Evolutionary conservation across 768 basidiomycete genomes (phyloP).

Genomic region (Hericium alpestre): DNA sequence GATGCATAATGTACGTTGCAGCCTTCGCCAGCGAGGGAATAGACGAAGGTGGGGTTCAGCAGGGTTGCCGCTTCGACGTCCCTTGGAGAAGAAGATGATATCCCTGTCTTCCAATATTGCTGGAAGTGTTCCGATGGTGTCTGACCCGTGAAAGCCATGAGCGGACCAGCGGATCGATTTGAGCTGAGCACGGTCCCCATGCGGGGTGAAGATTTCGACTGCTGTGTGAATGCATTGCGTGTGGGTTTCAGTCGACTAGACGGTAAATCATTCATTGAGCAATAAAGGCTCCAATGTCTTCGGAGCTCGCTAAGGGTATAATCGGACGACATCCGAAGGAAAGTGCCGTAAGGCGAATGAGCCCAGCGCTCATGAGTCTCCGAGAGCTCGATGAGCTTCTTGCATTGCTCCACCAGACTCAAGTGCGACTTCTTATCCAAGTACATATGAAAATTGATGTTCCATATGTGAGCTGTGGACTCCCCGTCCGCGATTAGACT

Average conservation of each 20-base stretch:
- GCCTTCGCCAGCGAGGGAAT: constrained; percentile 26
- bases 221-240: background rate
- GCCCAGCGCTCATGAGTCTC: constrained; percentile 15
- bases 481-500: constrained; percentile 30
- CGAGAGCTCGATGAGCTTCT: constrained; percentile 26
- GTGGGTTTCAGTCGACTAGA: no score
- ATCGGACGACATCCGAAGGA: constrained; percentile 28
- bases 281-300: constrained; percentile 27
- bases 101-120: constrained; percentile 34
- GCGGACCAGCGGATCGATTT: constrained; percentile 28
- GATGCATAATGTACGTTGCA: constrained; percentile 36
- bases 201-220: background rate
- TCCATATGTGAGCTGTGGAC: constrained; percentile 23
- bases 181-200: background rate
- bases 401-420: constrained; percentile 29
- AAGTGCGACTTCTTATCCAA: constrained; percentile 27
- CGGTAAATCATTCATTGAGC: background rate
- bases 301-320: constrained; percentile 30
- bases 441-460: constrained; percentile 39
- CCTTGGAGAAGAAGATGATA: constrained; percentile 19
- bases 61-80: constrained; percentile 17
- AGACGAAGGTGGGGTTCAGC: constrained; percentile 38
- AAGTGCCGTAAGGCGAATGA: constrained; percentile 23
- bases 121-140: constrained; percentile 16
- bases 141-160: constrained; percentile 12